Evolutionary conservation across 768 basidiomycete genomes (phyloP).

Genomic region (Lactarius sanguifluus): DNA sequence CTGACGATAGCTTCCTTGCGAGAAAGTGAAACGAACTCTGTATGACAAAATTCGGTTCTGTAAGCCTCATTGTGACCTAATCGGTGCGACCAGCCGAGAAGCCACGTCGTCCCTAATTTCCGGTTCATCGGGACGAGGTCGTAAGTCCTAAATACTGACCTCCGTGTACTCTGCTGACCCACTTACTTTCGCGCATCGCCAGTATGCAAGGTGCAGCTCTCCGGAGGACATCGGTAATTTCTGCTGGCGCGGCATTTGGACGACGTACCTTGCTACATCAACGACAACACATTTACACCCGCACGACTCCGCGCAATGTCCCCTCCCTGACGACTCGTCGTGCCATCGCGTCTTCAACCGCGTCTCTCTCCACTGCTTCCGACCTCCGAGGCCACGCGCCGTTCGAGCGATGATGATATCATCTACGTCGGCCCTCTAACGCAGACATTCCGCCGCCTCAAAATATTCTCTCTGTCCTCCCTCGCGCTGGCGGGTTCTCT

Average conservation of each 20-base stretch:
- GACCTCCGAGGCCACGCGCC: background rate
- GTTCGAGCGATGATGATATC: constrained; percentile 29
- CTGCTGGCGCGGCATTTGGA: background rate
- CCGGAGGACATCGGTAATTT: background rate
- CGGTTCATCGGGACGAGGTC: background rate
- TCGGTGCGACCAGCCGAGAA: background rate
- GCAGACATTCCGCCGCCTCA: constrained; percentile 71
- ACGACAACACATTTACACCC: background rate
- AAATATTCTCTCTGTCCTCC: constrained; percentile 81
- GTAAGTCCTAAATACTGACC: too few species aligned
- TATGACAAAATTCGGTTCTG: too few species aligned
- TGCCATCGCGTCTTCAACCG: constrained; percentile 10
- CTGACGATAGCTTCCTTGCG: too few species aligned
- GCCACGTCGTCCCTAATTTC: background rate
- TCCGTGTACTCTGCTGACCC: background rate
- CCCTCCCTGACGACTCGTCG: background rate
- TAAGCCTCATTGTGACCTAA: background rate
- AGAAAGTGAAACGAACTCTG: too few species aligned
- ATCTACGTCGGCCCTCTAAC: constrained; percentile 74
- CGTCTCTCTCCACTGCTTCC: constrained; percentile 4
- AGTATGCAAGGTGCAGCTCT: constrained; percentile 8
- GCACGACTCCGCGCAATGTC: background rate
- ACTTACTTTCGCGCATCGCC: background rate
- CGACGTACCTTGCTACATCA: background rate
- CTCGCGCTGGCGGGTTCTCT: constrained; percentile 65